phyloP scores from a whole-genome alignment of 177 flowering plant genomes.

The Vitis hybrid region DNA sequence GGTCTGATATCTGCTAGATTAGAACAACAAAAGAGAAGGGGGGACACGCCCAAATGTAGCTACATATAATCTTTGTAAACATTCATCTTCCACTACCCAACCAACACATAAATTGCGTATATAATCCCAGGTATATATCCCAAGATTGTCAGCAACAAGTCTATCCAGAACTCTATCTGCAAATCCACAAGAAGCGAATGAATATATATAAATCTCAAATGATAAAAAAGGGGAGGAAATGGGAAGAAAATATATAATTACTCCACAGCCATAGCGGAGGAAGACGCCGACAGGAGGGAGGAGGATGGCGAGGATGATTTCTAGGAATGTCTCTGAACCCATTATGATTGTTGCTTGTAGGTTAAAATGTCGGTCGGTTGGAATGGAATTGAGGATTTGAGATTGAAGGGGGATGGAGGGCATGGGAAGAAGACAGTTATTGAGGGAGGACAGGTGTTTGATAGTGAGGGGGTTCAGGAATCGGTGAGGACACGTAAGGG shows the following conservation, averaged over 20 bases:
- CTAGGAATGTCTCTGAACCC: conserved; percentile 53
- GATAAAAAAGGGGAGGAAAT: not conserved
- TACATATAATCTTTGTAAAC: too few relatives aligned
- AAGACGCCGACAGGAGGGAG: conserved; percentile 60
- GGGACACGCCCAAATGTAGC: too few relatives aligned
- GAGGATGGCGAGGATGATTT: conserved; percentile 47
- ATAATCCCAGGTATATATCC: conserved; percentile 38
- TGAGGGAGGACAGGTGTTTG: too few relatives aligned
- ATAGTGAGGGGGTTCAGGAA: too few relatives aligned
- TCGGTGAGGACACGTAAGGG: too few relatives aligned
- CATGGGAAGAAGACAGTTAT: too few relatives aligned
- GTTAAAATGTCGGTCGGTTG: too few relatives aligned
- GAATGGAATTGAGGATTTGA: too few relatives aligned
- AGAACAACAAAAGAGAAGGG: too few relatives aligned
- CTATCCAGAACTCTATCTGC: conserved; percentile 58
- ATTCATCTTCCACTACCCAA: conserved; percentile 9
- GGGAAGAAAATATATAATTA: conserved; percentile 10
- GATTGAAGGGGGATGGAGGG: too few relatives aligned
- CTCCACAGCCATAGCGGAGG: conserved; percentile 55
- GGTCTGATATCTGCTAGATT: too few relatives aligned
- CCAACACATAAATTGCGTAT: conserved; percentile 34
- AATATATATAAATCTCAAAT: not conserved
- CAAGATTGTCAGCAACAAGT: conserved; percentile 33
- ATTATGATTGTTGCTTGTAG: conserved; percentile 2
- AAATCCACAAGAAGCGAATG: not conserved